phyloP scores from a whole-genome alignment of 2,329 filamentous ascomycete genomes.

The Akanthomyces dipterigenus region DNA sequence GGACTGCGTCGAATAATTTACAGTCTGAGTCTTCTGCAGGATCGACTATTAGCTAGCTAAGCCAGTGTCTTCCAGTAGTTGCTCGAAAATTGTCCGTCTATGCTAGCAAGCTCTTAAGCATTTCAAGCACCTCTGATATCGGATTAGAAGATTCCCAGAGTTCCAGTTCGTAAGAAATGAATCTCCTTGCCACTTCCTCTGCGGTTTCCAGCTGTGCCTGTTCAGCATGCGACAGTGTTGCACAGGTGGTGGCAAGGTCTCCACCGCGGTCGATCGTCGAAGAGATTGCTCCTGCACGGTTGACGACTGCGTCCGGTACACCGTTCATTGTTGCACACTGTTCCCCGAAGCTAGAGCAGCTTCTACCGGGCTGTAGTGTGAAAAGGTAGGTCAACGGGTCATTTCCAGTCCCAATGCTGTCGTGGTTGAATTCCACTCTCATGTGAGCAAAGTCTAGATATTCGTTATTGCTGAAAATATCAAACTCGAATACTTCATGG shows the following conservation, averaged over 20 bases:
- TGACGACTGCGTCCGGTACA: slow-evolving; percentile 63
- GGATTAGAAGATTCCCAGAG: not conserved
- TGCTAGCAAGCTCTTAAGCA: not conserved
- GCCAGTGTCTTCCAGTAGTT: not conserved
- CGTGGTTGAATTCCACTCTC: slow-evolving; percentile 56
- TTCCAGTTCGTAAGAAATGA: slow-evolving; percentile 34
- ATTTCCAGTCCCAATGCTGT: slow-evolving; percentile 37
- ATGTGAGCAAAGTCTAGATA: slow-evolving; percentile 60
- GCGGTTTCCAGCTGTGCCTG: slow-evolving; percentile 60
- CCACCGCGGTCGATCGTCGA: slow-evolving; percentile 63
- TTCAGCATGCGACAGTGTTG: slow-evolving; percentile 58
- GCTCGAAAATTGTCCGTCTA: not conserved
- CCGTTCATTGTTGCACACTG: slow-evolving; percentile 84
- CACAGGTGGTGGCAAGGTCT: slow-evolving; percentile 68
- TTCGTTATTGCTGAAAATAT: slow-evolving; percentile 44
- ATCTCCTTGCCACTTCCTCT: slow-evolving; percentile 51
- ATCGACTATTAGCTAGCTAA: not conserved
- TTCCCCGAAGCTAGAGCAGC: slow-evolving; percentile 75
- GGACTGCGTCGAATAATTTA: not conserved
- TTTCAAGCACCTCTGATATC: not conserved
- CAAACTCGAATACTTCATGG: slow-evolving; percentile 65
- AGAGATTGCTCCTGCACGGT: slow-evolving; percentile 69
- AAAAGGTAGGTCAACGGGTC: slow-evolving; percentile 71
- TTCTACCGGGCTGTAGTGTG: slow-evolving; percentile 59
- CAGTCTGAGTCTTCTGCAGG: not conserved